Conservation (phyloP, 1,284 basidiomycete species). For the Peniophora sp. region DNA sequence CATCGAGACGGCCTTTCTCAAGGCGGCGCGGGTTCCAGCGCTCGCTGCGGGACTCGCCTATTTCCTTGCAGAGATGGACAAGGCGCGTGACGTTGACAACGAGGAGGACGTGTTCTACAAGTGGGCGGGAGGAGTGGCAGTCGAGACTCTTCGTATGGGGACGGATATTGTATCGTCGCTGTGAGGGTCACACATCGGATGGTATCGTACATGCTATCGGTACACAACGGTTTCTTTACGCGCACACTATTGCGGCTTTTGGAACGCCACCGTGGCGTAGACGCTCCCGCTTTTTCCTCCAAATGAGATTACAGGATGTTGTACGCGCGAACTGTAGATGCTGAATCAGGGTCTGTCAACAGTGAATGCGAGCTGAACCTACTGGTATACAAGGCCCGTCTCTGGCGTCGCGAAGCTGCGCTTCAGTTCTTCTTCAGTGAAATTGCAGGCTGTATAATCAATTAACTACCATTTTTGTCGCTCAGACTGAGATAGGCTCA, state of each 20-base stretch:
- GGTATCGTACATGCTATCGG: not conserved
- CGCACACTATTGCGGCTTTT: conserved; percentile 20
- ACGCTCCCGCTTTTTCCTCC: conserved; percentile 71
- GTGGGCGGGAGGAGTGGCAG: conserved; percentile 61
- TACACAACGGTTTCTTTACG: not conserved
- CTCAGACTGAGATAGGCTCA: conserved; percentile 23
- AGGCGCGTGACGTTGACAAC: conserved; percentile 24
- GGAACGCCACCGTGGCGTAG: conserved; percentile 69
- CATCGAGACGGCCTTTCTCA: conserved; percentile 70
- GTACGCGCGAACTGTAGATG: conserved; percentile 55
- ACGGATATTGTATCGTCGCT: conserved; percentile 44
- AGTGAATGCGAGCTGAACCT: conserved; percentile 17
- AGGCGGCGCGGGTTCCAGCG: conserved; percentile 49
- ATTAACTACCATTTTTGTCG: not conserved
- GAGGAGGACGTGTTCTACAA: conserved; percentile 39
- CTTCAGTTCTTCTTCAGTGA: conserved; percentile 77
- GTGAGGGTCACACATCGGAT: conserved; percentile 13
- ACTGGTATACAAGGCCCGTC: conserved; percentile 58
- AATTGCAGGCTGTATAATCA: conserved; percentile 71
- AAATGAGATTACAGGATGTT: conserved; percentile 66
- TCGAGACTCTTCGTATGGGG: conserved; percentile 57
- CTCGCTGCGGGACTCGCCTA: conserved; percentile 64
- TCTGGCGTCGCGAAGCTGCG: conserved; percentile 42
- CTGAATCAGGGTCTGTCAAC: not conserved
- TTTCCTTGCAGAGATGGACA: conserved; percentile 50